These are phyloP conservation scores for Colletotrichum tofieldiae DNA, from an alignment of 2,329 filamentous ascomycete species.

Conservation along the genomic window DNA sequence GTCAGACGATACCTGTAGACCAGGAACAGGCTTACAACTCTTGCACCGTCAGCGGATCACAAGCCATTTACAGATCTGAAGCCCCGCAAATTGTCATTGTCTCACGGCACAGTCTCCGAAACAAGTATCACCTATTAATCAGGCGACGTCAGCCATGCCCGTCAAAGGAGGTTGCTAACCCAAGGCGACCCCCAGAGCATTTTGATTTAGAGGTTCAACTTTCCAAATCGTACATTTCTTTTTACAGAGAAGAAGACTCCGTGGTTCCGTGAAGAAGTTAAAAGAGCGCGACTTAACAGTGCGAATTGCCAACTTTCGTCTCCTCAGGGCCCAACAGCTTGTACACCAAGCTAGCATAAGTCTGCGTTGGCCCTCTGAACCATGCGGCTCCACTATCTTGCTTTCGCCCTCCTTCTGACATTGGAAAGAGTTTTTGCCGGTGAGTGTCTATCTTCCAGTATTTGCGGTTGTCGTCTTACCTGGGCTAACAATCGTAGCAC, in stretches of 20 bases:
- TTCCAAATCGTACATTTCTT: neutral
- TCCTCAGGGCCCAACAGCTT: too few relatives aligned
- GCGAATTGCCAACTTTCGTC: neutral
- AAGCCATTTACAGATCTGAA: constrained; percentile 7
- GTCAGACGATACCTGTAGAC: constrained; percentile 21
- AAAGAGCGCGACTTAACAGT: neutral
- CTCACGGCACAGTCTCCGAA: constrained; percentile 38
- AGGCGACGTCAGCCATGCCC: neutral
- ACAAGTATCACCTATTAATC: constrained; percentile 25
- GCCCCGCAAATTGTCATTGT: constrained; percentile 37
- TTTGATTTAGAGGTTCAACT: neutral
- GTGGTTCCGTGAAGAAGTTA: neutral
- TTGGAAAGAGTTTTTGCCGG: neutral
- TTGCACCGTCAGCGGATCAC: constrained; percentile 20
- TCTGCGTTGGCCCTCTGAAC: neutral
- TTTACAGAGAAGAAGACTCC: neutral
- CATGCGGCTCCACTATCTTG: neutral
- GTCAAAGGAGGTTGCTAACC: neutral
- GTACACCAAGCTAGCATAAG: too few relatives aligned
- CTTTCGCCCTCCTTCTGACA: neutral
- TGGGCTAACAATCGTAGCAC: neutral
- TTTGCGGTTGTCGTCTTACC: neutral
- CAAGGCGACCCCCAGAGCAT: neutral
- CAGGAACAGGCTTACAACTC: constrained; percentile 7
- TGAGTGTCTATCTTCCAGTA: neutral